Conservation (phyloP, 1,139 yeast species). For the Magnusiomyces sp. region DNA sequence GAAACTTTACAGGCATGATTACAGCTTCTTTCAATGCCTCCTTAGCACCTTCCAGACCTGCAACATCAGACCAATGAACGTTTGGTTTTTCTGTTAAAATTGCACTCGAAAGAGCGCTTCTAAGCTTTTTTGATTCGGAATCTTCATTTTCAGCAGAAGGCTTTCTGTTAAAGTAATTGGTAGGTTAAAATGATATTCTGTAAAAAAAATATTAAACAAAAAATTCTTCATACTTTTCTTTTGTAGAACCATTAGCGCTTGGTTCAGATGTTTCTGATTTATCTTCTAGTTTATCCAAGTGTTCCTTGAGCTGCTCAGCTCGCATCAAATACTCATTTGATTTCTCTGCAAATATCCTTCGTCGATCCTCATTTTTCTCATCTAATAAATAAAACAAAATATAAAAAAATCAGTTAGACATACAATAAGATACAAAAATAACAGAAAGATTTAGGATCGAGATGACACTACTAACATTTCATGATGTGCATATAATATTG, state of each 20-base stretch:
- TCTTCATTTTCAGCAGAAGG: conserved; percentile 55
- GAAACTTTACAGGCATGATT: conserved; percentile 87
- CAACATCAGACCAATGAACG: conserved; percentile 91
- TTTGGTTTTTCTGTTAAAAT: conserved; percentile 88
- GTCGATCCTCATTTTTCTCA: conserved; percentile 84
- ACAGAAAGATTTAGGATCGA: background rate
- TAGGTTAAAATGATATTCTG: too few species aligned
- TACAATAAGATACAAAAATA: background rate
- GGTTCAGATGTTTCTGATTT: conserved; percentile 27
- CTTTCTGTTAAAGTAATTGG: conserved; percentile 1
- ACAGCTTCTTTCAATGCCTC: conserved; percentile 97
- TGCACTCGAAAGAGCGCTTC: conserved; percentile 90
- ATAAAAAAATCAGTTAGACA: background rate
- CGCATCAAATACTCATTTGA: conserved; percentile 86
- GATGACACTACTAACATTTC: conserved; percentile 42
- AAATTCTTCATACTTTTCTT: conserved; percentile 42
- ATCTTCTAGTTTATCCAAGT: conserved; percentile 57
- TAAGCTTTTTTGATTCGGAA: conserved; percentile 74
- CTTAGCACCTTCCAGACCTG: conserved; percentile 91
- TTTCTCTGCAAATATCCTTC: conserved; percentile 80
- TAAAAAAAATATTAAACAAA: conserved; percentile 10
- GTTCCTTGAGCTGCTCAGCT: conserved; percentile 91
- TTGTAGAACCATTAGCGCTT: conserved; percentile 48
- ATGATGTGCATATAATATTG: conserved; percentile 94
- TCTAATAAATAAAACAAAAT: conserved; percentile 28